Evolutionary conservation across 2,329 filamentous ascomycete genomes (phyloP).

Genomic region (Phoma sp.): DNA sequence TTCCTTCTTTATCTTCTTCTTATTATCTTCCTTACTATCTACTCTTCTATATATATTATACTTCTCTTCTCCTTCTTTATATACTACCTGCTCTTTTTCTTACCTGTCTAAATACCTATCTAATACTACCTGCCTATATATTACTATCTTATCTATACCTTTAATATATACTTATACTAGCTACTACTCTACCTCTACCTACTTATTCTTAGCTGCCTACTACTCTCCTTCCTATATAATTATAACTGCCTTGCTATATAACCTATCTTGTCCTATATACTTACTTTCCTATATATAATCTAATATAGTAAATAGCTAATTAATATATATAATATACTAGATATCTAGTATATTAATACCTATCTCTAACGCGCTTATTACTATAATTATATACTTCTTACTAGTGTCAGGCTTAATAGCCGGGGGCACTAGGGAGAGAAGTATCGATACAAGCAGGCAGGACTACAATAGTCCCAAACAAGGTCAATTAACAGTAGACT

Average conservation of each 20-base stretch:
- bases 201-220: constrained; percentile 1
- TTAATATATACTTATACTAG: constrained; percentile 5
- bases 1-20: constrained; percentile 1
- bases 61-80: too few species aligned
- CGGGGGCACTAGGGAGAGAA: too few species aligned
- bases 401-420: too few species aligned
- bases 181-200: constrained; percentile 3
- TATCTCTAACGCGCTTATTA: too few species aligned
- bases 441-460: too few species aligned
- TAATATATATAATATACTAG: too few species aligned
- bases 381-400: too few species aligned
- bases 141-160: constrained; percentile 2
- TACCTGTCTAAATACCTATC: constrained; percentile 17
- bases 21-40: constrained; percentile 3
- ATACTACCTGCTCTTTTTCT: too few species aligned
- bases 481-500: too few species aligned
- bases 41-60: constrained; percentile 2
- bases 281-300: constrained; percentile 6
- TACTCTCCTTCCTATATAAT: background rate
- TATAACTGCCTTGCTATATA: background rate
- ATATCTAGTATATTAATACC: too few species aligned
- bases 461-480: too few species aligned
- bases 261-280: background rate
- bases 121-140: constrained; percentile 12
- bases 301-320: too few species aligned